A percentile compares a stretch with the other conserved stretches of the same genome.
phyloP scores from a whole-genome alignment of 495 filamentous ascomycete genomes.

The Baudoinia panamericana region DNA sequence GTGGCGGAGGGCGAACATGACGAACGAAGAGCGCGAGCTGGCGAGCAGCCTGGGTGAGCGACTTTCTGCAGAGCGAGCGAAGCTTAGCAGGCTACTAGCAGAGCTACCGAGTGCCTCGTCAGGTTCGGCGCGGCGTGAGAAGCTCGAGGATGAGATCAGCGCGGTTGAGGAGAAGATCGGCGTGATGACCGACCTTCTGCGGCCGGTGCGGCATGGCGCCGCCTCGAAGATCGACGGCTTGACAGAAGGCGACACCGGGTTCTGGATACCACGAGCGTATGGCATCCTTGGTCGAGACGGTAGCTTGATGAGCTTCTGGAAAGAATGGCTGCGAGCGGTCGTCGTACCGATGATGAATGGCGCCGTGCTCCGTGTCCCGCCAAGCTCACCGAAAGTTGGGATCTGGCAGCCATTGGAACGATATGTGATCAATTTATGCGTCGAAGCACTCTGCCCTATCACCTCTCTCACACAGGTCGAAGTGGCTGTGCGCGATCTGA shows the following conservation, averaged over 20 bases:
- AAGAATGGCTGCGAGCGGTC: constrained; percentile 91
- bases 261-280: constrained; percentile 92
- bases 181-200: constrained; percentile 87
- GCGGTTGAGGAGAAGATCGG: constrained; percentile 93
- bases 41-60: constrained; percentile 85
- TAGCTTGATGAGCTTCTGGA: constrained; percentile 86
- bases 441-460: constrained; percentile 81
- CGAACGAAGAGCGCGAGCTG: constrained; percentile 83
- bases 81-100: constrained; percentile 74
- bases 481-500: constrained; percentile 75
- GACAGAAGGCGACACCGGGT: constrained; percentile 87
- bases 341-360: constrained; percentile 91
- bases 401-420: constrained; percentile 92
- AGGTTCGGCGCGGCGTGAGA: constrained; percentile 66
- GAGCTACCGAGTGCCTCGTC: constrained; percentile 66
- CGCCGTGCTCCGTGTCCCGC: constrained; percentile 63
- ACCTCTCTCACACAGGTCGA: constrained; percentile 94
- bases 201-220: constrained; percentile 84
- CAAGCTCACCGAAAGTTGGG: constrained; percentile 82
- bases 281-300: constrained; percentile 81
- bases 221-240: constrained; percentile 95
- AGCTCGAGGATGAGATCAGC: constrained; percentile 85
- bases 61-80: constrained; percentile 76
- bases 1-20: constrained; percentile 94
- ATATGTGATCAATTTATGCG: constrained; percentile 96